Evolutionary conservation across 1,139 yeast species (phyloP).

Genomic region (Sugiyamaella neomexicana): DNA sequence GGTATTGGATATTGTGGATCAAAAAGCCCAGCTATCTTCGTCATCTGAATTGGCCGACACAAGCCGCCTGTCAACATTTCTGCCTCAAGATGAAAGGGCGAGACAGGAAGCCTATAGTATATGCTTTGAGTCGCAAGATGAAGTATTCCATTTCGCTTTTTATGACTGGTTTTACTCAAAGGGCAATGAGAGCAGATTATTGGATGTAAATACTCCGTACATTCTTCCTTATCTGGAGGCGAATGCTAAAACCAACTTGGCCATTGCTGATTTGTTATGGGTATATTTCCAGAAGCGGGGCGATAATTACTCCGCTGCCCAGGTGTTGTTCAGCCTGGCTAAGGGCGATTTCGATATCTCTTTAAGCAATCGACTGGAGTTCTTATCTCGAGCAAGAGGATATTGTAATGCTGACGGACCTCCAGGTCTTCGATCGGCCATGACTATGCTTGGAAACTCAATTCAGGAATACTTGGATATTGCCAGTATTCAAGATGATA

Average conservation of each 20-base stretch:
- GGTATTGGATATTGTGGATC: conserved; percentile 69
- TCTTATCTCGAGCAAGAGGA: conserved; percentile 87
- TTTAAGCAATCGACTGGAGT: conserved; percentile 78
- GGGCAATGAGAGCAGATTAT: conserved; percentile 71
- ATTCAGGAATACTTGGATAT: conserved; percentile 84
- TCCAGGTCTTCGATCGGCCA: conserved; percentile 67
- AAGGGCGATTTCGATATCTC: conserved; percentile 69
- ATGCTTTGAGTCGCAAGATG: conserved; percentile 74
- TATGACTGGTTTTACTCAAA: conserved; percentile 90
- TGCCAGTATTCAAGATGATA: conserved; percentile 84
- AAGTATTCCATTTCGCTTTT: conserved; percentile 81
- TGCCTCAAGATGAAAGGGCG: conserved; percentile 48
- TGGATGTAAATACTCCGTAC: conserved; percentile 79
- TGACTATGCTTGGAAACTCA: conserved; percentile 61
- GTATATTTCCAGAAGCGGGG: conserved; percentile 83
- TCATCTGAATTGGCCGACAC: conserved; percentile 44
- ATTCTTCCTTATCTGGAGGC: conserved; percentile 76
- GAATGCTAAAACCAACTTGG: conserved; percentile 64
- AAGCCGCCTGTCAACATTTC: conserved; percentile 18
- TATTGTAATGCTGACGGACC: conserved; percentile 86
- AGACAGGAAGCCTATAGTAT: conserved; percentile 59
- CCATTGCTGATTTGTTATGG: conserved; percentile 84
- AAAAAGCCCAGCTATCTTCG: conserved; percentile 54
- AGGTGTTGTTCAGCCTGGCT: conserved; percentile 71
- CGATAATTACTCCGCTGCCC: conserved; percentile 78